Evolutionary conservation across 2,329 filamentous ascomycete genomes (phyloP), one percentile per base, ranked within the genome.

Genomic region (Fusarium marasasianum): DNA sequence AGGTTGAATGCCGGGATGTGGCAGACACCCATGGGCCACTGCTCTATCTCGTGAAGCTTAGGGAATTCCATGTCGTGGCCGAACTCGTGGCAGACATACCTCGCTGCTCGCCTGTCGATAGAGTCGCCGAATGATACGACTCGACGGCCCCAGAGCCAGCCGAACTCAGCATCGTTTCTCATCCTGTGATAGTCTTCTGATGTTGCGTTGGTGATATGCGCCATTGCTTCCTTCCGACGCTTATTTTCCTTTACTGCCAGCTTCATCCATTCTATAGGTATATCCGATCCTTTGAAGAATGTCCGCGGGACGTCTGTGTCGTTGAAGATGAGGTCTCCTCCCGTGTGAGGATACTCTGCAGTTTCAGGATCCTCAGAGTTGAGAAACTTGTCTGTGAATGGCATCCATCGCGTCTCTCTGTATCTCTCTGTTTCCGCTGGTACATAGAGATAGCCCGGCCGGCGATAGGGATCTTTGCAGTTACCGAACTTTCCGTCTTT

Each of bases 221-320:
- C 15, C 8, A 65, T 1, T 0, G 47, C 59, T 40, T 35, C 24
- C 18, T 38, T 5, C 8, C 63, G 63, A 8, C 63, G 63, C 3
- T 13, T 8, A 5, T 65, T 37, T 3, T 65, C 63, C 8, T 22
- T n/a, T 2, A 29, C 33, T 0, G 40, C 63, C 1, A 64, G 53
- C n/a, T 64, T 38, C 63, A 65, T 65, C 59, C 63, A 65, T 35
- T 53, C 33, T n/a, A 24, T 37, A 1, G 59, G 59, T 12, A 65
- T 54, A 2, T 38, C 63, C 1, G 59, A 47, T 14, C 63, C 63
- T 13, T 40, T 4, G 2, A 65, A 48, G 5, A 65, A 40, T 6
- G 63, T 26, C 0, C 33, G 4, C 2, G 63, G 63, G 5, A 44
- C 45, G 2, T 38, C 20, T 14, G 63, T 65, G 7, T 65, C 63